These are phyloP conservation scores for Tricholoma hemisulphureum DNA, from an alignment of 768 basidiomycete species.

Conservation along the genomic window DNA sequence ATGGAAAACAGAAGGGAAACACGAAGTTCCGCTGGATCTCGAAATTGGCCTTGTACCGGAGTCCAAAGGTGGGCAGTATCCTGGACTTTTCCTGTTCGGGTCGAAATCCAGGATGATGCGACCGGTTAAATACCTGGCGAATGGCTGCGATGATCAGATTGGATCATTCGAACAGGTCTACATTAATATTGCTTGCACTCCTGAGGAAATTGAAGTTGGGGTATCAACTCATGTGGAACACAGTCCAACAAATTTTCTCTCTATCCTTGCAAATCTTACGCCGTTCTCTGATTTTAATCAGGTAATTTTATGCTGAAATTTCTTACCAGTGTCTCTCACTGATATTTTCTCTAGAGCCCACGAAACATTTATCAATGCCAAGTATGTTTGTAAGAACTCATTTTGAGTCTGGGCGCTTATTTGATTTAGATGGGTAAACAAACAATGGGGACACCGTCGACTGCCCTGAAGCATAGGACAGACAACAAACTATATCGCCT, in stretches of 20 bases:
- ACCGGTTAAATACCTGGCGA: constrained; percentile 87
- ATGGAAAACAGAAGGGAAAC: constrained; percentile 89
- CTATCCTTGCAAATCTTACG: constrained; percentile 94
- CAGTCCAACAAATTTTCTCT: constrained; percentile 91
- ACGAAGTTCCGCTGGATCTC: constrained; percentile 85
- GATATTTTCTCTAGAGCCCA: constrained; percentile 55
- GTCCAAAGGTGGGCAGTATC: constrained; percentile 93
- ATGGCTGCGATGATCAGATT: constrained; percentile 84
- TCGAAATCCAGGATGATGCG: constrained; percentile 94
- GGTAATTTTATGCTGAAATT: constrained; percentile 39
- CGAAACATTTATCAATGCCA: constrained; percentile 94
- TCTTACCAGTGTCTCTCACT: constrained; percentile 9
- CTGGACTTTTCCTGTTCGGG: constrained; percentile 91
- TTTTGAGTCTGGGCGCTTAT: neutral
- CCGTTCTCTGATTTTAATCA: constrained; percentile 99
- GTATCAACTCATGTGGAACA: constrained; percentile 92
- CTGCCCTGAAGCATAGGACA: constrained; percentile 85
- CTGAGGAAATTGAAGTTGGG: constrained; percentile 74
- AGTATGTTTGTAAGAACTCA: constrained; percentile 37
- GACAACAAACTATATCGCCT: constrained; percentile 98
- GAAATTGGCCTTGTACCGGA: constrained; percentile 92
- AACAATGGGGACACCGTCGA: constrained; percentile 98
- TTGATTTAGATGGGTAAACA: constrained; percentile 93
- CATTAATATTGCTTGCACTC: constrained; percentile 94
- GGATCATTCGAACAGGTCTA: constrained; percentile 99